Conservation (phyloP, 2,329 filamentous ascomycete genomes). For the Trichophyton verrucosum region DNA sequence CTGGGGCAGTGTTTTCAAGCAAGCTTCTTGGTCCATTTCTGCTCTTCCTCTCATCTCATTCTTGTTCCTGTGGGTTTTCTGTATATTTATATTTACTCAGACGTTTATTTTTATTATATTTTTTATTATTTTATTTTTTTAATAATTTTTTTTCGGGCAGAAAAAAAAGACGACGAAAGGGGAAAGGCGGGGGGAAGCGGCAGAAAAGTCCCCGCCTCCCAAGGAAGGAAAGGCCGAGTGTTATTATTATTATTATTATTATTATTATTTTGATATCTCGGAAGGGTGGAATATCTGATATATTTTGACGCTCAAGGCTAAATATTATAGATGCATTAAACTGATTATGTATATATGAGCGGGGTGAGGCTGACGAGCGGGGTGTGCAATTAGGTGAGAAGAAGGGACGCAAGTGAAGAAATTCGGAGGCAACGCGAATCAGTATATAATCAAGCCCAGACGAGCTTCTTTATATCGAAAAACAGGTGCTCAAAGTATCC, state of each 20-base stretch:
- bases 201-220: slow-evolving; percentile 5
- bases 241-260: neutral
- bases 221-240: neutral
- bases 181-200: slow-evolving; percentile 6
- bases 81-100: no score
- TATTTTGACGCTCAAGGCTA: neutral
- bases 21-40: neutral
- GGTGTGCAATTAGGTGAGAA: neutral
- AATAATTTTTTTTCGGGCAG: neutral
- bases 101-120: neutral
- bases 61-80: no score
- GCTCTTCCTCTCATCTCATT: neutral
- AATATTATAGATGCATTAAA: neutral
- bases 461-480: slow-evolving; percentile 83
- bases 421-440: neutral
- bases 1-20: neutral
- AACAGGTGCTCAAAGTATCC: slow-evolving; percentile 76
- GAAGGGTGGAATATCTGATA: no score
- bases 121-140: neutral
- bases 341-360: neutral
- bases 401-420: neutral
- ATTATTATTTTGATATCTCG: neutral
- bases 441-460: slow-evolving; percentile 51
- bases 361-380: neutral
- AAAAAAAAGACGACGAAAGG: neutral